Base-by-base conservation (phyloP, 805 yeast species). In the Ogataea neopini region DNA sequence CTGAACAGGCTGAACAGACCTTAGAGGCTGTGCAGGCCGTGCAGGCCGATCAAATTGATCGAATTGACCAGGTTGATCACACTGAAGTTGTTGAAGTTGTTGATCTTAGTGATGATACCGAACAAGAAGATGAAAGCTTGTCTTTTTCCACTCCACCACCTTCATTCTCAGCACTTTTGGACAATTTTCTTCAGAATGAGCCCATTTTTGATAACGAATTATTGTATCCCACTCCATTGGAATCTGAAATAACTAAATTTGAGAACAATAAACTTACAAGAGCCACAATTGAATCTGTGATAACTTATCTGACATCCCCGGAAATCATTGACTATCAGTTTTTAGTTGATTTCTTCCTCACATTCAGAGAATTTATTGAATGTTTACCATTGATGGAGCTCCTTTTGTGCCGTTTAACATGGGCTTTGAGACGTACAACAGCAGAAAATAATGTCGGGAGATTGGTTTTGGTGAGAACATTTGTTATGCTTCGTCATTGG, bases 401-500 rank as follows among this genome's bases (percentile, higher is more conserved):
- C 28, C 67, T 91, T 28, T 60, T 84, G 19, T 73, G 83, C 19
- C 73, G 97, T 44, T 69, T 89, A 30, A 72, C 79, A 9, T 88
- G 96, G 96, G 80, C 89, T 13, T 23, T 49, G 11, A 88, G 96
- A 96, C 79, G 88, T 45, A 15, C 47, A 5, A 25, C 40, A n/a
- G 20, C 32, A n/a, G 60, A 59, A 34, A 59, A 61, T 9, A 74
- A 73, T 50, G 60, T 76, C 3, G 96, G 95, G 1, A 77, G 83
- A 49, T 71, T 86, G 38, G 83, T 85, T 1, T 71, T 88, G 10
- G 76, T 91, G 30, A 75, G 98, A 58, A 84, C 96, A 0, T 92
- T 91, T 70, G 96, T 88, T 22, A 83, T 86, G 23, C 57, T 94
- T 36, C 79, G 97, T 59, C 96, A 88, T 69, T 92, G 98, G 96